Conservation (phyloP, 345 rosid species). For the Atalantia buxifolia region DNA sequence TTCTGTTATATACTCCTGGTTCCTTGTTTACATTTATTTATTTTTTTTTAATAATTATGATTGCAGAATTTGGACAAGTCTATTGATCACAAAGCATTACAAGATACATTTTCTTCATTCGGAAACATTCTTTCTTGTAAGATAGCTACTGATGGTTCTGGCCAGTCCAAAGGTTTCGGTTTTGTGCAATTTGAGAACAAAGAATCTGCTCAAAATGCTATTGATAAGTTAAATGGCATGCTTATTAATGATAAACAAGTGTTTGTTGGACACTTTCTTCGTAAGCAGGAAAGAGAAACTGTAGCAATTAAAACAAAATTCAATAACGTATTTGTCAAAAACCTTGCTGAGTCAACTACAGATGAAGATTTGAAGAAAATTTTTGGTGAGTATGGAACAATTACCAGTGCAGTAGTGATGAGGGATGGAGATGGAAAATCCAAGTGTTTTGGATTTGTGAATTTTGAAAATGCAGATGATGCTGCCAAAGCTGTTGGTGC, state of each 20-base stretch:
- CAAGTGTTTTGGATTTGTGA: slow-evolving; percentile 92
- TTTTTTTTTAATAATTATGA: background rate
- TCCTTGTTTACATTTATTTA: background rate
- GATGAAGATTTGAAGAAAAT: slow-evolving; percentile 67
- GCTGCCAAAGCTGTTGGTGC: slow-evolving; percentile 86
- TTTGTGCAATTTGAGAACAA: slow-evolving; percentile 84
- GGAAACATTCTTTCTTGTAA: slow-evolving; percentile 88
- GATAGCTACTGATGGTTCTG: slow-evolving; percentile 70
- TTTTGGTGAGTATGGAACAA: slow-evolving; percentile 76
- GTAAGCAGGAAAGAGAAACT: slow-evolving; percentile 77
- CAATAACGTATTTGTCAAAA: slow-evolving; percentile 82
- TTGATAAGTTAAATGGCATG: slow-evolving; percentile 86
- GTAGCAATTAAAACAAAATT: slow-evolving; percentile 48
- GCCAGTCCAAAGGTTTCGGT: slow-evolving; percentile 94
- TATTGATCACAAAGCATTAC: slow-evolving; percentile 92
- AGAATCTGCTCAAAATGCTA: slow-evolving; percentile 78
- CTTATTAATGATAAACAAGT: slow-evolving; percentile 92
- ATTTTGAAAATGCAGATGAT: slow-evolving; percentile 70
- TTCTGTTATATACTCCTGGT: background rate
- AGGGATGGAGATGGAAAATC: slow-evolving; percentile 90
- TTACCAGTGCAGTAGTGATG: slow-evolving; percentile 80
- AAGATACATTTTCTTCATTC: slow-evolving; percentile 83
- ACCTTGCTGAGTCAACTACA: slow-evolving; percentile 55
- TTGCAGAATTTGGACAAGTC: slow-evolving; percentile 78
- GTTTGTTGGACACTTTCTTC: slow-evolving; percentile 86